Conservation (phyloP, 495 filamentous ascomycete genomes). For the Bathelium albidoporum region DNA sequence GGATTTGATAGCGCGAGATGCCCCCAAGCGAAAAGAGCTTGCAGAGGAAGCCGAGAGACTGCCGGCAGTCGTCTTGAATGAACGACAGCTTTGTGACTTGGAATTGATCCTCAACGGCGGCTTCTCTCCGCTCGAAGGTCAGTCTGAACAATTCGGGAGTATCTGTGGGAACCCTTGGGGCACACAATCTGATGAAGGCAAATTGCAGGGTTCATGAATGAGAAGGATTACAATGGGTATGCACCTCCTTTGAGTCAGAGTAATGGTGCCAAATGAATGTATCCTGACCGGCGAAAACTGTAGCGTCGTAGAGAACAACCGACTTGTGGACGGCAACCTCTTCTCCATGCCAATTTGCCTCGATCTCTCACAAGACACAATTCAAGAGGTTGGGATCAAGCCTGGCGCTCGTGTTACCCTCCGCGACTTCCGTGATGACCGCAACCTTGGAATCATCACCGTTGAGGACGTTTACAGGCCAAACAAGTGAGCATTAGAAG, state of each 20-base stretch:
- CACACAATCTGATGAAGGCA: neutral
- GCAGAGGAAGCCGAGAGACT: constrained; percentile 74
- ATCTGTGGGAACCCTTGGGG: neutral
- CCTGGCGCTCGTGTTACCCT: constrained; percentile 72
- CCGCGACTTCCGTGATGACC: constrained; percentile 91
- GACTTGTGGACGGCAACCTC: constrained; percentile 79
- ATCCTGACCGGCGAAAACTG: no score
- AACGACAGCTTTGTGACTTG: constrained; percentile 94
- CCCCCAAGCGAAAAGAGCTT: constrained; percentile 63
- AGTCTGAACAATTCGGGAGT: constrained; percentile 24
- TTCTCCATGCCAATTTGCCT: constrained; percentile 97
- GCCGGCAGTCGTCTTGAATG: constrained; percentile 72
- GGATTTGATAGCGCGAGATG: constrained; percentile 89
- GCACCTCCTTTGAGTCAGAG: no score
- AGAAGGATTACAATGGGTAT: constrained; percentile 92
- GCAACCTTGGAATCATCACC: constrained; percentile 89
- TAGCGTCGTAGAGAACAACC: constrained; percentile 79
- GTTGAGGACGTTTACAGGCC: constrained; percentile 94
- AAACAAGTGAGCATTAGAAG: constrained; percentile 63
- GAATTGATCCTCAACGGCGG: constrained; percentile 93
- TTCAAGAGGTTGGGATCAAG: constrained; percentile 63
- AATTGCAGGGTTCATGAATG: constrained; percentile 78
- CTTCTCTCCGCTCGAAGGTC: constrained; percentile 94
- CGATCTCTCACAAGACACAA: constrained; percentile 63
- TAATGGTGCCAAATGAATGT: no score